These are phyloP conservation scores for Neurospora hispaniola DNA, from an alignment of 495 filamentous ascomycete genomes.

Conservation along the genomic window DNA sequence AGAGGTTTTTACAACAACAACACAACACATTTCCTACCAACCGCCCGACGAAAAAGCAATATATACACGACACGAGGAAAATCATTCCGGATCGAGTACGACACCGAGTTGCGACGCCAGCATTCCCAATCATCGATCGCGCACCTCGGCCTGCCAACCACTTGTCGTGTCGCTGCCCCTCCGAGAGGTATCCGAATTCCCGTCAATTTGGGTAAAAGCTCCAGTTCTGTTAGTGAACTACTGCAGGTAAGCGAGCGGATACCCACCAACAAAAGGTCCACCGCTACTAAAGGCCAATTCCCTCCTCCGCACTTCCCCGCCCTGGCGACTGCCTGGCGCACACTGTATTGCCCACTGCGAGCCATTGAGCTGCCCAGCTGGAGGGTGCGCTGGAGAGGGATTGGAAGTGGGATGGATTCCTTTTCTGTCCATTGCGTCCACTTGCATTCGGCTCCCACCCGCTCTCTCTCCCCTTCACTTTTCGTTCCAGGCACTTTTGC, in stretches of 20 bases:
- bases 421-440: background rate
- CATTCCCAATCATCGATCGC: background rate
- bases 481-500: background rate
- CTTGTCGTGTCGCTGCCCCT: background rate
- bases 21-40: background rate
- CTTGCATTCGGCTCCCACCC: background rate
- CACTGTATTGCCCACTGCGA: background rate
- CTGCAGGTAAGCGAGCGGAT: conserved; percentile 16
- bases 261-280: background rate
- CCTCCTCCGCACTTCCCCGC: background rate
- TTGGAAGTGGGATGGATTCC: background rate
- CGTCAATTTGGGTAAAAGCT: background rate
- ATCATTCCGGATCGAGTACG: background rate
- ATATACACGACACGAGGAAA: background rate
- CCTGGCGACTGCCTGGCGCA: background rate
- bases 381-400: background rate
- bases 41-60: background rate
- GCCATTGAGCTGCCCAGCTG: background rate
- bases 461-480: background rate
- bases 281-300: background rate
- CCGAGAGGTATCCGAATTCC: background rate
- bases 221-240: background rate
- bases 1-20: background rate
- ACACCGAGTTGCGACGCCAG: background rate
- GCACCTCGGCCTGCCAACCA: background rate